phyloP scores from a whole-genome alignment of 257 asterid species.

The Knoxia roxburghii region DNA sequence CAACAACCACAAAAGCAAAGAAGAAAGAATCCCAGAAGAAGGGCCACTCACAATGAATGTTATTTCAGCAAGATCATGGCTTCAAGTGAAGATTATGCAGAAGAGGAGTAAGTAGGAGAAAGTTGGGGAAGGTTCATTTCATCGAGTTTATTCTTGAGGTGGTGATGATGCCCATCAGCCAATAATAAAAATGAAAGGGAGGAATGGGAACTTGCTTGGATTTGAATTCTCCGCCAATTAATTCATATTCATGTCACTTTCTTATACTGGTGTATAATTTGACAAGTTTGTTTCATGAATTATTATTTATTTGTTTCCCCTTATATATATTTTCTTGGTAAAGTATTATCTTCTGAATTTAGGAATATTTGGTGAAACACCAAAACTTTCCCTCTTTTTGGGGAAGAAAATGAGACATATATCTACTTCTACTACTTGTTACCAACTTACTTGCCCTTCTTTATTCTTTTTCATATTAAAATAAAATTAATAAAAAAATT shows the following conservation, averaged over 20 bases:
- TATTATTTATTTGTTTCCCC: too few relatives aligned
- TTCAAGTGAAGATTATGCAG: not conserved
- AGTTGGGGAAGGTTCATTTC: too few relatives aligned
- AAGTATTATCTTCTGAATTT: not conserved
- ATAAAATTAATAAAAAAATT: not conserved
- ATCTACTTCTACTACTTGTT: slow-evolving; percentile 8
- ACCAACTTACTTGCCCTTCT: slow-evolving; percentile 13
- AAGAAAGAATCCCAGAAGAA: not conserved
- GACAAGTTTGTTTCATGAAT: not conserved
- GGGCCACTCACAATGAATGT: not conserved
- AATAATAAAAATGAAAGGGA: too few relatives aligned
- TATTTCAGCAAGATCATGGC: not conserved
- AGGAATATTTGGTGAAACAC: not conserved
- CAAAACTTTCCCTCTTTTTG: not conserved
- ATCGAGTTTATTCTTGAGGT: too few relatives aligned
- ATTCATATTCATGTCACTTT: slow-evolving; percentile 7
- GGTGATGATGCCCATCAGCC: too few relatives aligned
- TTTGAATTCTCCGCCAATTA: slow-evolving; percentile 18
- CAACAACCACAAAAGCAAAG: too few relatives aligned
- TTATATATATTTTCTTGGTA: not conserved
- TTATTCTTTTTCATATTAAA: not conserved
- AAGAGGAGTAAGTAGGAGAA: not conserved
- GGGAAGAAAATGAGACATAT: slow-evolving; percentile 3
- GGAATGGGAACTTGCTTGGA: slow-evolving; percentile 12
- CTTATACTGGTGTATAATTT: not conserved